Evolutionary conservation across 2,329 filamentous ascomycete species (phyloP).

Genomic region (Lasiodiplodia gonubiensis): DNA sequence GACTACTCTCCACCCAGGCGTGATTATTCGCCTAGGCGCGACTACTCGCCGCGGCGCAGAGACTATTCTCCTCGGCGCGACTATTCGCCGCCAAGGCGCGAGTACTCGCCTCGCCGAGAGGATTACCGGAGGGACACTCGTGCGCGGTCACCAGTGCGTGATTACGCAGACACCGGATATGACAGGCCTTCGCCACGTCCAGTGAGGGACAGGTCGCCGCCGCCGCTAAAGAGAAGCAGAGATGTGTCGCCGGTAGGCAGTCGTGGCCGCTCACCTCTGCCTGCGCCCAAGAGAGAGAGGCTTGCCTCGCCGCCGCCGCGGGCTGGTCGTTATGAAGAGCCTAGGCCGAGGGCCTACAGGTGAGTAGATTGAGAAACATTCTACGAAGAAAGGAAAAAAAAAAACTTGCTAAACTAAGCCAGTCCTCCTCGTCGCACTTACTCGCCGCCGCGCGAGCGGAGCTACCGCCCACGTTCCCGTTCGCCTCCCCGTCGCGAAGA

Average conservation of each 20-base stretch:
- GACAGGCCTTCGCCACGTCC: conserved; percentile 48
- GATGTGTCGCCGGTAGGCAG: conserved; percentile 56
- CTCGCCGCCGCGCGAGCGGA: conserved; percentile 49
- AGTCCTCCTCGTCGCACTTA: conserved; percentile 47
- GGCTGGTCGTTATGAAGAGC: conserved; percentile 52
- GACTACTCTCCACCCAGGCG: conserved; percentile 37
- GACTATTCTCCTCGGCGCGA: conserved; percentile 46
- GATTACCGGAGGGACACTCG: conserved; percentile 31
- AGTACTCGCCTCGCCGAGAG: conserved; percentile 9
- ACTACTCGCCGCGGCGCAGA: conserved; percentile 54
- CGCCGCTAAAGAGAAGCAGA: conserved; percentile 50
- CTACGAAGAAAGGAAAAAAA: not conserved
- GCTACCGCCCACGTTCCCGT: conserved; percentile 57
- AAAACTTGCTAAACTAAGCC: conserved; percentile 16
- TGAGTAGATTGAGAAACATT: conserved; percentile 29
- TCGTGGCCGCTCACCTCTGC: conserved; percentile 51
- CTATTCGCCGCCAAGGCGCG: conserved; percentile 8
- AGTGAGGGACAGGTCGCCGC: conserved; percentile 51
- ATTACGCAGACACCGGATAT: conserved; percentile 45
- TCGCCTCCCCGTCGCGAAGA: conserved; percentile 60
- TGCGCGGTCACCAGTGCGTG: conserved; percentile 47
- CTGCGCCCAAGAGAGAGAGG: conserved; percentile 47
- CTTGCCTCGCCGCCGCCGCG: conserved; percentile 45
- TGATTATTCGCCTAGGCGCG: conserved; percentile 52
- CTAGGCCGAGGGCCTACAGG: conserved; percentile 48